Base-by-base conservation (phyloP, 225 moss, liverwort and hornwort genomes). In the Marchantia paleacea region DNA sequence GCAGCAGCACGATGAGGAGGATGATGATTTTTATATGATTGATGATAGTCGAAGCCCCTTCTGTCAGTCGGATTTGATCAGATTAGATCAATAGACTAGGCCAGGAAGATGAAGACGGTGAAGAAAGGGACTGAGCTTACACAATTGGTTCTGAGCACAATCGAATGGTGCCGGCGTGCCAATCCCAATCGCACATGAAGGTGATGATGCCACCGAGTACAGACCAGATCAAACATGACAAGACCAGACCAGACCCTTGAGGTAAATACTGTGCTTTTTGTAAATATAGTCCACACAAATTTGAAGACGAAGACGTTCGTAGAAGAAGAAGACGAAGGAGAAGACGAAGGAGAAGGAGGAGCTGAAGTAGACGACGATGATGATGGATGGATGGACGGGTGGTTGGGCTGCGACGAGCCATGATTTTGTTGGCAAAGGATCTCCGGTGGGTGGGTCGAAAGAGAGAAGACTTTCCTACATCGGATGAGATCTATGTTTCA, bases 261-360 rank as follows among this genome's bases (percentile, higher is more conserved):
- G 78, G 81, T 85, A 85, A 67, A 85, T 81, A 75, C 48, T 74
- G 72, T 72, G 78, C n/a, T 84, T 63, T 77, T 68, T 84, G 81
- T 85, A 81, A 73, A 78, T 85, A 79, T 65, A 75, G 52, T 64
- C 73, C 55, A 78, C 63, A 52, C 24, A 57, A 26, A 75, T 75
- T 75, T 58, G 75, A 75, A 75, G 74, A 55, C 12, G 29, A 29
- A 3, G 57, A 75, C 49, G 70, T 20, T 50, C 57, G 29, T 14
- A 16, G 18, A 75, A 55, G 18, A 75, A 53, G 55, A 75, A 75
- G 75, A 26, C 3, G 24, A n/a, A 10, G 29, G 28, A 29, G 55
- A 20, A 25, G 73, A 57, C 18, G 55, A 75, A 75, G 75, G 10
- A 64, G 24, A 51, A 10, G 29, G 28, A 29, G 55, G 8, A 25